Conservation (phyloP, 768 basidiomycete species). For the Cystofilobasidium ferigula region DNA sequence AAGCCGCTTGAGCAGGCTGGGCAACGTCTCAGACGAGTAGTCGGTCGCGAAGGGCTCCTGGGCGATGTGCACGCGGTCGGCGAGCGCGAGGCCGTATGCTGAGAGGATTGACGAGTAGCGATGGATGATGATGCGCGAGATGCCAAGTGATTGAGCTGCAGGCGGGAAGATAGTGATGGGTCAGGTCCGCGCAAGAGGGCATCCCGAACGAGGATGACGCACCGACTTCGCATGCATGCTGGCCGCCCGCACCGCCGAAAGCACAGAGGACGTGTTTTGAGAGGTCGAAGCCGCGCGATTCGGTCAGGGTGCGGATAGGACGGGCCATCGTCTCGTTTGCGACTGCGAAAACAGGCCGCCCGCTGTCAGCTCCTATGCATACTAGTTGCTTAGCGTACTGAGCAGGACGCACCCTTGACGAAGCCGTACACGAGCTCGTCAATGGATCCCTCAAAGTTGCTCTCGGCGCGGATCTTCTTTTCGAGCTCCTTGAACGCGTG, state of each 20-base stretch:
- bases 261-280: constrained; percentile 17
- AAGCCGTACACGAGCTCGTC: constrained; percentile 31
- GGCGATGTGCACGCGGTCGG: constrained; percentile 39
- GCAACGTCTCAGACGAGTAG: neutral
- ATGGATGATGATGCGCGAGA: constrained; percentile 76
- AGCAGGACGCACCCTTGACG: constrained; percentile 12
- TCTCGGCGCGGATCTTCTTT: constrained; percentile 27
- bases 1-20: constrained; percentile 5
- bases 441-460: constrained; percentile 22
- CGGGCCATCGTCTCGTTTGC: constrained; percentile 30
- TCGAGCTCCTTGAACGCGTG: constrained; percentile 26
- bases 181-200: neutral
- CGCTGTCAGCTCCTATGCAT: neutral
- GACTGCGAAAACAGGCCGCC: constrained; percentile 6
- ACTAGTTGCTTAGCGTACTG: neutral
- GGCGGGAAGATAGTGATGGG: neutral
- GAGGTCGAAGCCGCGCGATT: constrained; percentile 17
- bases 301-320: constrained; percentile 17
- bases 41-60: constrained; percentile 7
- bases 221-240: constrained; percentile 62
- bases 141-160: constrained; percentile 67
- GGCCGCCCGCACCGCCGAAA: constrained; percentile 46
- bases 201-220: neutral
- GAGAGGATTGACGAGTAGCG: constrained; percentile 85
- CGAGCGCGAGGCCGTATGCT: constrained; percentile 85